Percentiles rank a stretch among this genome's conserved stretches.
Conservation (phyloP, 352 stramenopile genomes). For the Globisporangium iwayamae region DNA sequence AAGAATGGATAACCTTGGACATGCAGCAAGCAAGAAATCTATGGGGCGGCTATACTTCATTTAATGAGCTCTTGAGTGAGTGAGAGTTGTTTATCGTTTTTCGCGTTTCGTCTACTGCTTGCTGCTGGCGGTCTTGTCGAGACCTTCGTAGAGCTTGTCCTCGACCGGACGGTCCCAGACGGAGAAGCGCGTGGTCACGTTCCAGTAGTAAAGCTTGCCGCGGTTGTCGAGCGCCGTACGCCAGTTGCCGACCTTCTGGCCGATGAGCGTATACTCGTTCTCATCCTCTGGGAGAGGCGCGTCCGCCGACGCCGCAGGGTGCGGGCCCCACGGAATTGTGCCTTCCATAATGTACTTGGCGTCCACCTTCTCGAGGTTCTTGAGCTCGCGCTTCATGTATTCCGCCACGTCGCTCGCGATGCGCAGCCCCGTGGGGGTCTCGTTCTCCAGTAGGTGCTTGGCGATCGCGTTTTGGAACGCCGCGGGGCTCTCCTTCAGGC, state of each 20-base stretch:
- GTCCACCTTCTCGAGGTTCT: slow-evolving; percentile 75
- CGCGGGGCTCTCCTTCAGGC: slow-evolving; percentile 55
- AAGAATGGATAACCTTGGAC: background rate
- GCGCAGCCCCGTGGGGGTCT: slow-evolving; percentile 51
- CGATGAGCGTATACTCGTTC: slow-evolving; percentile 72
- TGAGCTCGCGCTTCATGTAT: slow-evolving; percentile 79
- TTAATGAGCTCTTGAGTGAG: slow-evolving; percentile 11
- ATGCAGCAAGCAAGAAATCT: background rate
- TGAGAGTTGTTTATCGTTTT: background rate
- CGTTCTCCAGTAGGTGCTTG: slow-evolving; percentile 73
- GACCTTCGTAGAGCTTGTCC: slow-evolving; percentile 52
- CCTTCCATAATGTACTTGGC: slow-evolving; percentile 65
- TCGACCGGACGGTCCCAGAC: slow-evolving; percentile 71
- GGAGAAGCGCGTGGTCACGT: slow-evolving; percentile 77
- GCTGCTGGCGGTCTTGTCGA: slow-evolving; percentile 22
- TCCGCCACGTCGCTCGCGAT: slow-evolving; percentile 56
- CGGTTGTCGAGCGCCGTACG: slow-evolving; percentile 79
- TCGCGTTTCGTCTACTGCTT: slow-evolving; percentile 19
- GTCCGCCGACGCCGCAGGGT: slow-evolving; percentile 19
- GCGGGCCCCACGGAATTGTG: slow-evolving; percentile 67
- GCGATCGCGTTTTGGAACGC: slow-evolving; percentile 59
- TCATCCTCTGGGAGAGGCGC: slow-evolving; percentile 26
- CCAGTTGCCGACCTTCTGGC: slow-evolving; percentile 84
- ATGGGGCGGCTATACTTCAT: slow-evolving; percentile 8
- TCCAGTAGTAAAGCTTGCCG: slow-evolving; percentile 88